Evolutionary conservation across 2,329 filamentous ascomycete genomes (phyloP), one percentile per base, ranked within the genome.

Genomic region (Alternaria arborescens): DNA sequence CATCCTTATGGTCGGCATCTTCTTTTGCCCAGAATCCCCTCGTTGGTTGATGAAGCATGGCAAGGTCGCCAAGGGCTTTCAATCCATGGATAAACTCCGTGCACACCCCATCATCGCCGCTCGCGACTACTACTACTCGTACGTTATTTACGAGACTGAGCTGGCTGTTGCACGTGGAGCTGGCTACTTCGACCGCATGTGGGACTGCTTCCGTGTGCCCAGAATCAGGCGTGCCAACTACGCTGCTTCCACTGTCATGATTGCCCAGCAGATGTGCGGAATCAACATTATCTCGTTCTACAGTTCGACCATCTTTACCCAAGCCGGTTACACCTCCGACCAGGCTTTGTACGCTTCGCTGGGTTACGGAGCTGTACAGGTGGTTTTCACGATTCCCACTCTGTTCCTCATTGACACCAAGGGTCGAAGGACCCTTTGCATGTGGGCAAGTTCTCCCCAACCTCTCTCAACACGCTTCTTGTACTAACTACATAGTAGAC

Each of bases 251-350:
- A 77, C 75, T 3, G 75, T 79, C 54, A 79, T 79, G 78, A 58
- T 79, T 51, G 77, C 78, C 7, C 75, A 78, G 54, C 77, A 80
- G 42, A 76, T 80, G 70, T 78, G 77, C 53, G 78, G 79, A 51
- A 80, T 80, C 70, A 97, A 97, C 80, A 93, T 88, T 3, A 90
- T 97, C 14, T 93, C 93, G 0, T 84, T 90, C 58, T 95, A 93
- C 47, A 97, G 96, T 72, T 94, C 72, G 0, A 70, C 94, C 70
- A 73, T 90, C 55, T 92, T 95, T 74, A 94, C 91, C 0, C 42
- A 72, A 3, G 75, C 67, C 36, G 75, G 75, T 4, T 78, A 76
- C 65, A 65, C 2, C 12, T 58, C 1, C 12, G 42, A 1, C 60
- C 60, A 78, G 58, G 76, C 77, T 3, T 55, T 78, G 10, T 78